Evolutionary conservation across 805 yeast genomes (phyloP), one percentile per base, ranked within the genome.

Genomic region (Lipomyces japonicus): DNA sequence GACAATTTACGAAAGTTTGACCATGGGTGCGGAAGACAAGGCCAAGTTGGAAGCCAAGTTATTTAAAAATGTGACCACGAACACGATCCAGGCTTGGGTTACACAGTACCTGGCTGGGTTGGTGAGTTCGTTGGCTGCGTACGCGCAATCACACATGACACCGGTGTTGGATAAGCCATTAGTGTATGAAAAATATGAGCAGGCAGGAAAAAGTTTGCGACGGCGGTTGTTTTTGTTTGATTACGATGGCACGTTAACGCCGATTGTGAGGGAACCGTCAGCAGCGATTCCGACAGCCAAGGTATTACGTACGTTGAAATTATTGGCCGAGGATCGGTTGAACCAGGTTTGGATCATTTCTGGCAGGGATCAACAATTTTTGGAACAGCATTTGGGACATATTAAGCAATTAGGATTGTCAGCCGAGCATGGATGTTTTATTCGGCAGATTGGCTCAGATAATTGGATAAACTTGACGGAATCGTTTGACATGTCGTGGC

Each of bases 381-480:
- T 93, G 61, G 95, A 85, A 55, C 80, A 81, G 68, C 89, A 96
- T 93, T 71, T 90, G 55, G 97, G 97, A 5, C 76, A 76, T 55
- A 73, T 77, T 49, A 73, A 76, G 18, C 68, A 74, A 38, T 71
- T 93, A 30, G 96, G 97, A 1, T 74, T 93, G 46, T 83, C 95
- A 51, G 97, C 98, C 0, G 99, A 93, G 65, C 99, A 93, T 67
- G 99, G 99, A 5, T 91, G 97, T 63, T 93, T 93, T 63, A 78
- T 91, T 77, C 85, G 84, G 64, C 77, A 83, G n/a, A 42, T 53
- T 24, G 80, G 81, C 7, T 63, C 74, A 1, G 68, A 70, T 12
- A 68, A 75, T 12, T 93, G 99, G 99, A 77, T 80, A 30, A 93
- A 93, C 63, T 74, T 93, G 48, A 84, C 96, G 10, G 89, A 81